Evolutionary conservation across 805 yeast genomes (phyloP).

Genomic region (Cyberlindnera sargentensis): DNA sequence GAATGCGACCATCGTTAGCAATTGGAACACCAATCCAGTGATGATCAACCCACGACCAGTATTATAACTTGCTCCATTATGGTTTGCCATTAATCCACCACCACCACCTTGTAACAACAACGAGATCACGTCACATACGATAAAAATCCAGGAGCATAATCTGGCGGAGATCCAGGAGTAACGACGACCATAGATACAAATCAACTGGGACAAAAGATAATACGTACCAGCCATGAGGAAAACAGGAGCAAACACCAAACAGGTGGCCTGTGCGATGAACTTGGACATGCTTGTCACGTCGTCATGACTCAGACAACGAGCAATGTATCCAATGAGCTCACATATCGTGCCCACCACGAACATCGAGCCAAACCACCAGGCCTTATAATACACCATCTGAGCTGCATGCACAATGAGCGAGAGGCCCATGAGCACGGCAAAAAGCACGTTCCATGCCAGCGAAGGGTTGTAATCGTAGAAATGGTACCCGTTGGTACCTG

Average conservation of each 20-base stretch:
- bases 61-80: slow-evolving; percentile 24
- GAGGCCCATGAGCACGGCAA: slow-evolving; percentile 47
- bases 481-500: too few species aligned
- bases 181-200: slow-evolving; percentile 51
- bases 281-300: slow-evolving; percentile 30
- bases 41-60: slow-evolving; percentile 64
- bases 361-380: slow-evolving; percentile 59
- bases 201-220: slow-evolving; percentile 58
- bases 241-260: slow-evolving; percentile 73
- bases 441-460: not conserved
- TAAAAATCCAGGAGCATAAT: slow-evolving; percentile 45
- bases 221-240: slow-evolving; percentile 81
- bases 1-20: slow-evolving; percentile 57
- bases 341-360: slow-evolving; percentile 48
- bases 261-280: slow-evolving; percentile 58
- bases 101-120: slow-evolving; percentile 66
- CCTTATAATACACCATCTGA: slow-evolving; percentile 38
- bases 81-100: slow-evolving; percentile 63
- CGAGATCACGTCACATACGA: slow-evolving; percentile 59
- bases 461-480: not conserved
- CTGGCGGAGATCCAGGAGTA: slow-evolving; percentile 40
- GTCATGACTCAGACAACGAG: slow-evolving; percentile 42
- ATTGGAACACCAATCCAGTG: slow-evolving; percentile 74
- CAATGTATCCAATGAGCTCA: slow-evolving; percentile 65
- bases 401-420: slow-evolving; percentile 35